Conservation (phyloP, 2,329 filamentous ascomycete genomes). For the Aspergillus sp. region DNA sequence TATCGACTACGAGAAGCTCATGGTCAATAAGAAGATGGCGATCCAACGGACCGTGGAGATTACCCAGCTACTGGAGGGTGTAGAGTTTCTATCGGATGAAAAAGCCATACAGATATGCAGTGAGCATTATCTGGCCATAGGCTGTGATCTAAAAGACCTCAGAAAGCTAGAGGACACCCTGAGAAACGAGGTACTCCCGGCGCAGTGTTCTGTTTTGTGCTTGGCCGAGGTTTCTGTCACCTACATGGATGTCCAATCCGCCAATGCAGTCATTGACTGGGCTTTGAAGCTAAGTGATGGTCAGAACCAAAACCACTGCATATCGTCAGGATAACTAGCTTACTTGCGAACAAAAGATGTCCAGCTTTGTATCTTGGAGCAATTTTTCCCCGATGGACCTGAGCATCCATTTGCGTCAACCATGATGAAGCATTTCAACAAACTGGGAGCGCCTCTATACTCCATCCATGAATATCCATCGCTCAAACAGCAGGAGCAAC, state of each 20-base stretch:
- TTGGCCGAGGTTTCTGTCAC: conserved; percentile 85
- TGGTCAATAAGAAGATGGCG: conserved; percentile 62
- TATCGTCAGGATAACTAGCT: conserved; percentile 1
- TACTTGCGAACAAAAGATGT: conserved; percentile 38
- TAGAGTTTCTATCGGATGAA: conserved; percentile 29
- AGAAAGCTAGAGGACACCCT: conserved; percentile 53
- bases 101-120: conserved; percentile 51
- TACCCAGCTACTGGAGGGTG: conserved; percentile 42
- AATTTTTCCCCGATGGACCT: conserved; percentile 69
- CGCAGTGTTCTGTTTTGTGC: conserved; percentile 61
- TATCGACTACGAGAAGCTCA: conserved; percentile 75
- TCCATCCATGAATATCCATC: conserved; percentile 64
- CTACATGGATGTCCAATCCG: conserved; percentile 69
- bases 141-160: conserved; percentile 69
- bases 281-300: conserved; percentile 61
- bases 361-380: conserved; percentile 79
- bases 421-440: conserved; percentile 77
- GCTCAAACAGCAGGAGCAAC: conserved; percentile 54
- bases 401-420: conserved; percentile 76
- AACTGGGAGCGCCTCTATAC: conserved; percentile 68
- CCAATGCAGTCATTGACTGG: conserved; percentile 71
- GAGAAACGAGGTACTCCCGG: conserved; percentile 49
- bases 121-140: conserved; percentile 66
- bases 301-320: conserved; percentile 29
- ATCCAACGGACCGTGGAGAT: conserved; percentile 58